Conservation (phyloP, 2,329 filamentous ascomycete species). For the Fusarium chuoi region DNA sequence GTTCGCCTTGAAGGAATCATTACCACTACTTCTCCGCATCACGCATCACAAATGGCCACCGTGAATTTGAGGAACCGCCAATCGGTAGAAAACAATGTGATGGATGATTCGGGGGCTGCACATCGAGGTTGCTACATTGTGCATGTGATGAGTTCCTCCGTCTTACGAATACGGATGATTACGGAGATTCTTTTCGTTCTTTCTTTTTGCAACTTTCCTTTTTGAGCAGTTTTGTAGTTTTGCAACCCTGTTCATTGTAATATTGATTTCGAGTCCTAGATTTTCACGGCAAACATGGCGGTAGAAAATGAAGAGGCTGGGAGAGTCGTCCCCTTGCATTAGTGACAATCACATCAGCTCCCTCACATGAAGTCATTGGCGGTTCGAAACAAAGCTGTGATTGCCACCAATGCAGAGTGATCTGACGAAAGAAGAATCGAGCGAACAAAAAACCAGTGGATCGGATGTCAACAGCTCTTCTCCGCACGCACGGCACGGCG, state of each 20-base stretch:
- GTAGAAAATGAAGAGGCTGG: slow-evolving; percentile 10
- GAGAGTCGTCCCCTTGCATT: slow-evolving; percentile 29
- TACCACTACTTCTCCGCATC: slow-evolving; percentile 28
- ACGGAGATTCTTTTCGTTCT: slow-evolving; percentile 19
- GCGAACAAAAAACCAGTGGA: slow-evolving; percentile 28
- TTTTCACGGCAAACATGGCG: background rate
- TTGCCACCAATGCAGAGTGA: slow-evolving; percentile 25
- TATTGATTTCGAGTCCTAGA: slow-evolving; percentile 10
- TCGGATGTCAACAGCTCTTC: slow-evolving; percentile 37
- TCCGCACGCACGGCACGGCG: slow-evolving; percentile 39
- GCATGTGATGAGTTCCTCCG: slow-evolving; percentile 27
- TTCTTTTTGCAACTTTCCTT: slow-evolving; percentile 26
- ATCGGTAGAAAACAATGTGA: slow-evolving; percentile 13
- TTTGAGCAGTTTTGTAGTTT: slow-evolving; percentile 10
- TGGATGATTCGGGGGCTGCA: slow-evolving; percentile 11
- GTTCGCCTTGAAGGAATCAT: slow-evolving; percentile 18
- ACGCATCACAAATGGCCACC: slow-evolving; percentile 27
- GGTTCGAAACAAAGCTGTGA: background rate
- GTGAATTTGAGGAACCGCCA: slow-evolving; percentile 26
- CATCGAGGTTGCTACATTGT: background rate
- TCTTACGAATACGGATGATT: slow-evolving; percentile 32
- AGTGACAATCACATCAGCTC: slow-evolving; percentile 26
- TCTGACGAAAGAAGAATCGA: slow-evolving; percentile 14
- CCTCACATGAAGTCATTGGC: slow-evolving; percentile 8
- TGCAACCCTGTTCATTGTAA: slow-evolving; percentile 18